Evolutionary conservation across 164 flowering plant genomes (phyloP), one percentile per base, ranked within the genome.

Genomic region (Kingdonia uniflora): DNA sequence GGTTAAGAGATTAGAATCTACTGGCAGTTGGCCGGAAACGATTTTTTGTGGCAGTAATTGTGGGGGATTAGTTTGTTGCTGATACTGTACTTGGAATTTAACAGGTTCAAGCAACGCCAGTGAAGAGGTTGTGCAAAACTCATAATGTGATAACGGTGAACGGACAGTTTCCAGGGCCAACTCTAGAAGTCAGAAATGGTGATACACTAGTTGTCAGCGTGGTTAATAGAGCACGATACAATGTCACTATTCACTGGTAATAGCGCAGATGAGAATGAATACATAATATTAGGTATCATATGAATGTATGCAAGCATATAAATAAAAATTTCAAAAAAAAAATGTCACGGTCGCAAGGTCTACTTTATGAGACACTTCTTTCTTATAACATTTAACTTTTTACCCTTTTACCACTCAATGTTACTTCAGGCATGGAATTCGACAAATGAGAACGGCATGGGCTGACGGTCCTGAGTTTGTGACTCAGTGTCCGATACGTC

Each of bases 121-220:
- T 89, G 85, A 86, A 84, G 84, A 89, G 95, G 86, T 85, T 86
- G 81, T 89, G 95, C 88, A 86, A 76, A 5, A 73, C 90, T 38
- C 77, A 65, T 33, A 77, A 62, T 58, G 48, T 68, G 21, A 82
- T 89, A 21, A 86, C 95, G 2, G 95, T 89, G 20, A 89, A 89
- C 29, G 97, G 95, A 41, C 84, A 79, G 66, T 73, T 49, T 46
- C 97, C 95, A 0, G 95, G 95, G 0, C 95, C 95, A 11, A 82
- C 90, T n/a, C 51, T 89, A 66, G 94, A 84, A 56, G 72, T 79
- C 0, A 70, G 68, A 49, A 76, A 82, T 49, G 97, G 95, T 5
- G 97, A 86, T 65, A 82, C 84, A 6, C 67, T 86, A 0, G 76
- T 74, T 0, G 60, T 86, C 62, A 82, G 69, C n/a, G 97, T 80